Evolutionary conservation across 176 grass and related monocot species (phyloP).

Genomic region (Avena atlantica): DNA sequence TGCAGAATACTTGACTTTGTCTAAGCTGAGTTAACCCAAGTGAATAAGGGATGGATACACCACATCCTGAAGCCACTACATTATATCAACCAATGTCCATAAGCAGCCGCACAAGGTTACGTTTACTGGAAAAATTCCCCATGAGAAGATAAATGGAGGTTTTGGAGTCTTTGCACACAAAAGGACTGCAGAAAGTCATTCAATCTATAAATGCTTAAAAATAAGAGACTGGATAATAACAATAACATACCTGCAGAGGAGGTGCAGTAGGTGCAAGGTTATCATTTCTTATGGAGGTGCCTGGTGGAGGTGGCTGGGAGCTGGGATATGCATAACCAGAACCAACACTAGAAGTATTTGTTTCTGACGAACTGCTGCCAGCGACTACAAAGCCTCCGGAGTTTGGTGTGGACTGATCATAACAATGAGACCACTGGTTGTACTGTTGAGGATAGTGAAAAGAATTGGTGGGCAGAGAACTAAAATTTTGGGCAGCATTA

Average conservation of each 20-base stretch:
- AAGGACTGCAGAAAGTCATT: constrained; percentile 8
- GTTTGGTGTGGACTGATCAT: constrained; percentile 56
- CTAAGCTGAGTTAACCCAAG: constrained; percentile 1
- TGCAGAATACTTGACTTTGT: neutral
- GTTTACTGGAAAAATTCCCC: neutral
- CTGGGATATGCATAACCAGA: constrained; percentile 56
- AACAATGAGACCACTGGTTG: constrained; percentile 70
- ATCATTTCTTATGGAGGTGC: constrained; percentile 68
- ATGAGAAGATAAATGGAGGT: constrained; percentile 22
- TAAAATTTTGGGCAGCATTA: constrained; percentile 56
- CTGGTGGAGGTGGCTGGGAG: constrained; percentile 85
- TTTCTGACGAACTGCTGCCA: constrained; percentile 31
- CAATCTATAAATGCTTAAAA: constrained; percentile 33
- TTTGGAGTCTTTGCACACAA: constrained; percentile 14
- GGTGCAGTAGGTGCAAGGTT: constrained; percentile 39
- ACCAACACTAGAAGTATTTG: constrained; percentile 25
- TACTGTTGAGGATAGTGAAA: constrained; percentile 70
- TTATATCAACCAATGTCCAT: constrained; percentile 21
- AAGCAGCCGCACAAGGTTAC: neutral
- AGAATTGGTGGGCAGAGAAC: constrained; percentile 59
- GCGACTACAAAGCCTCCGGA: constrained; percentile 45
- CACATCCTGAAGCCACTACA: neutral
- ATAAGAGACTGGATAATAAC: constrained; percentile 11
- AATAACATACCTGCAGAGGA: constrained; percentile 71
- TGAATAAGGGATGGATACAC: neutral